phyloP scores from a whole-genome alignment of 2,329 filamentous ascomycete species.

The Alternaria arbusti region DNA sequence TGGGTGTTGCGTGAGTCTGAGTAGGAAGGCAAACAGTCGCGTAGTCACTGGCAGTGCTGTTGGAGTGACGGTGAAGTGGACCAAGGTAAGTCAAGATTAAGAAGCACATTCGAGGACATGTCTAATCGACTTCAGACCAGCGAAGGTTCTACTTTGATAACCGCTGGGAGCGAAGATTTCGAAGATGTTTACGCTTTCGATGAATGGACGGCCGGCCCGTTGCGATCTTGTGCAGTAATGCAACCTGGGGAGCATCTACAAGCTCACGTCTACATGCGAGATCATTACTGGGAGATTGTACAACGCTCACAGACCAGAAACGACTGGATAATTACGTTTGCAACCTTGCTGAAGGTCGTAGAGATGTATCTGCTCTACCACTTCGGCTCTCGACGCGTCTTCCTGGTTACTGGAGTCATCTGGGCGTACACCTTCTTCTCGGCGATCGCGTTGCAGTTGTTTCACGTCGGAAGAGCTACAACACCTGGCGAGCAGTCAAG shows the following conservation, averaged over 20 bases:
- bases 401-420: background rate
- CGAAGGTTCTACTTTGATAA: background rate
- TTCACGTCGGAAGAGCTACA: background rate
- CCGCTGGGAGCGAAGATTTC: background rate
- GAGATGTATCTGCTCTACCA: background rate
- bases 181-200: background rate
- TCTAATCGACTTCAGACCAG: background rate
- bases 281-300: too few relatives aligned
- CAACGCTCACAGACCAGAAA: too few relatives aligned
- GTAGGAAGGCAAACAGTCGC: too few relatives aligned
- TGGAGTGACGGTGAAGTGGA: too few relatives aligned
- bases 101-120: background rate
- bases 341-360: background rate
- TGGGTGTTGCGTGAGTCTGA: background rate
- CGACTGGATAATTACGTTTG: background rate
- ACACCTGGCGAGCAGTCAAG: background rate
- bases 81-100: too few relatives aligned
- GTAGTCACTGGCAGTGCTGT: too few relatives aligned
- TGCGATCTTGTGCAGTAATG: background rate
- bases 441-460: background rate
- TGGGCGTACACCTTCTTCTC: background rate
- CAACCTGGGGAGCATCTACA: background rate
- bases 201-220: background rate
- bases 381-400: background rate
- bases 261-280: too few relatives aligned